Evolutionary conservation across 2,329 filamentous ascomycete species (phyloP), one percentile per base, ranked within the genome.

Genomic region (Anthostomella pinea): DNA sequence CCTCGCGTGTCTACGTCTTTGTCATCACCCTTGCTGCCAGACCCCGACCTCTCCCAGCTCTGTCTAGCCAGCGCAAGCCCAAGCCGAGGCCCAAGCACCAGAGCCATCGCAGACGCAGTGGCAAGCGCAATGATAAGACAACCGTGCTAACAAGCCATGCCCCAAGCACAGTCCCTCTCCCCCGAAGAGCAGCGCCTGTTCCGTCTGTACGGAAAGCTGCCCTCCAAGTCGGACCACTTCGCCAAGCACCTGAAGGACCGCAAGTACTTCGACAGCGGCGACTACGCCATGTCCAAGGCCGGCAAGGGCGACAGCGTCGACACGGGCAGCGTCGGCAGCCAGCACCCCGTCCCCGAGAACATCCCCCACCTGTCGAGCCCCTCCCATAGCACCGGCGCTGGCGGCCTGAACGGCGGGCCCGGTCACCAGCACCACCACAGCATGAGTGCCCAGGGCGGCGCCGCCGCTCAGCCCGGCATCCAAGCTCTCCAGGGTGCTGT

Each of bases 211-310:
- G 93, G 93, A 69, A 97, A 97, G 71, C 83, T 97, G 43, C 93
- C 93, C 49, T 95, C 86, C 67, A 93, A 93, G 66, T 94, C 90
- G 65, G 91, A 96, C 66, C 79, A 96, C 58, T 83, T 97, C 56
- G 89, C 94, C 74, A 97, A 97, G 75, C 95, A 97, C 64, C 80
- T 97, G 62, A 96, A 96, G 78, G 93, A 97, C 66, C 90, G 93
- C 73, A 98, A 95, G 72, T 96, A 95, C 72, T 96, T 96, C 67
- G 89, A 96, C 72, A 93, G 86, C 43, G 90, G 89, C 59, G 89
- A 96, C 71, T 96, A 95, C 59, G 90, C 90, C 59, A 86, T 95
- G 70, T 91, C 86, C 66, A 95, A 96, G 73, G 93, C 93, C 42
- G 93, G 93, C 67, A 97, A 97, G 72, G 89, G 88, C 64, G 87